A percentile compares a stretch with the other conserved stretches of the same genome.
Evolutionary conservation across 1,284 basidiomycete species (phyloP).

Genomic region (Lentinula novae-zelandiae): DNA sequence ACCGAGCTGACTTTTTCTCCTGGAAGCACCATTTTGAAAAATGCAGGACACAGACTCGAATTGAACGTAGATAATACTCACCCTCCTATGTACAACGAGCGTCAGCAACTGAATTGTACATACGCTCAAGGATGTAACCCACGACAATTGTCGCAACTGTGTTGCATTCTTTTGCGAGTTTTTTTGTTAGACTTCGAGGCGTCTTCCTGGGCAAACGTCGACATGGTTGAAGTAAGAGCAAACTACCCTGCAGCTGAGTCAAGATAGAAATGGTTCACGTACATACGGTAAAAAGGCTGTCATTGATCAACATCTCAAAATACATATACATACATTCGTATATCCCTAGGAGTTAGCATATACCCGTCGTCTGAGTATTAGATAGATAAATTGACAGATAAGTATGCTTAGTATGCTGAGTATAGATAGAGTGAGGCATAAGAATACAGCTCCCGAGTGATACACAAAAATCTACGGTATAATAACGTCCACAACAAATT

Average conservation of each 20-base stretch:
- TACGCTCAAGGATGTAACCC: not conserved
- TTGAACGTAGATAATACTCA: not conserved
- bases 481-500: not conserved
- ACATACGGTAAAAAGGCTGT: not conserved
- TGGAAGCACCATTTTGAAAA: not conserved
- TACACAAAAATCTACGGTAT: not conserved
- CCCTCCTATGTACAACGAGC: slow-evolving; percentile 5
- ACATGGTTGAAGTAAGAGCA: not conserved
- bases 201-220: not conserved
- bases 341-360: no score
- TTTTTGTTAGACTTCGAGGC: slow-evolving; percentile 15
- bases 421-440: no score
- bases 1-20: slow-evolving; percentile 28
- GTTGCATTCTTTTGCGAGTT: slow-evolving; percentile 24
- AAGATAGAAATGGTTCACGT: not conserved
- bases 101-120: not conserved
- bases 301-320: not conserved
- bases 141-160: slow-evolving; percentile 31
- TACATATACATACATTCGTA: not conserved
- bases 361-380: no score
- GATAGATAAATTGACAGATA: no score
- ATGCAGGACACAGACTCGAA: not conserved
- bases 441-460: no score
- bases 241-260: not conserved
- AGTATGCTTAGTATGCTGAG: no score